Base-by-base conservation (phyloP, 805 yeast genomes). In the Candida michaelii region DNA sequence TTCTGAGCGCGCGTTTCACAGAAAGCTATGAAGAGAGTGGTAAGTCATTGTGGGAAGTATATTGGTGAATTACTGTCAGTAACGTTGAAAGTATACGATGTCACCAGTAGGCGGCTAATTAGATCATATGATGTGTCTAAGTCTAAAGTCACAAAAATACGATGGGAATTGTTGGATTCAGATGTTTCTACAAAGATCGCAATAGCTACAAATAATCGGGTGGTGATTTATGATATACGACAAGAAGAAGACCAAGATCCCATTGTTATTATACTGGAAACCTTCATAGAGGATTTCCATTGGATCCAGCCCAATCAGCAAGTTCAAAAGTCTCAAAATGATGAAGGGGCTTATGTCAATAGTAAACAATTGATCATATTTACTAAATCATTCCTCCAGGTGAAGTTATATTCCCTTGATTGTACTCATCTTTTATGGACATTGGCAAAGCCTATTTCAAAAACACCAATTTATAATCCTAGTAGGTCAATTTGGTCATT, bases 361-460 rank as follows among this genome's bases (percentile, higher is more conserved):
- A 51, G 61, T 25, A 59, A 57, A 27, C 73, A 69, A 44, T 31
- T 70, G 16, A 56, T 60, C 3, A 49, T 69, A 4, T 67, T 58
- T 44, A 55, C 69, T 9, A 52, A 53, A 21, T 42, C 50, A 17
- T 39, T 50, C 16, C 51, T 69, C 9, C 58, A 59, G 24, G 55
- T 57, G 11, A 62, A 61, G 35, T 52, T 69, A 9, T 70, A 66
- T 45, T 69, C 74, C 1, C 44, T 70, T 3, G 68, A 66, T 43
- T 62, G 69, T 42, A 56, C 67, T 0, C 62, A 59, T 30, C 45
- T 64, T 10, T 44, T 66, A 5, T 54, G 61, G 42, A 61, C 62
- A 7, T 45, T 70, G 1, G 54, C 63, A 24, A 66, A 65, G 42
- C 76, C 76, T 1, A 39, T 56, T 1, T 35, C 49, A 6, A 46